Base-by-base conservation (phyloP, 2,329 filamentous ascomycete genomes). In the Paraphoma sp. region DNA sequence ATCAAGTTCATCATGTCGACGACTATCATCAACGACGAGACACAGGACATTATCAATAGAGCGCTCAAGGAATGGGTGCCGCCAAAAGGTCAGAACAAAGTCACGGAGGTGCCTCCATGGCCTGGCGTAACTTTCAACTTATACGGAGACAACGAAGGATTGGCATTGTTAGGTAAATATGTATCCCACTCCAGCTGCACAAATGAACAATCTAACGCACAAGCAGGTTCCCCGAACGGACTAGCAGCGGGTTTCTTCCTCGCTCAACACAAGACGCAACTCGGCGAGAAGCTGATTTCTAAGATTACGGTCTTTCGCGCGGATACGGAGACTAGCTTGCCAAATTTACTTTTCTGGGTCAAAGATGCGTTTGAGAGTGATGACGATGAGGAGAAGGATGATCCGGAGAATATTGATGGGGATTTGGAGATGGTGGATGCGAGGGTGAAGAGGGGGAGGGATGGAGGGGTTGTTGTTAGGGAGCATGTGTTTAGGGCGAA, bases 1-100 rank as follows among this genome's bases (percentile, higher is more conserved):
- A 50, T 63, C 6, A 62, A 63, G 41, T 63, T 60, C 2, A 49
- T 63, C 6, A 42, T 64, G 16, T 56, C 59, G 2, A 53, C 56
- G 1, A 51, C 55, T 14, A 50, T 62, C 6, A 43, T 59, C 30
- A 64, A 64, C 14, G 16, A 45, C 17, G 45, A 43, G 0, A 56
- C 56, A 6, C 42, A 46, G 4, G 49, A 53, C 5, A 30, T 59
- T 0, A 50, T 60, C 18, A 29, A 49, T n/a, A 28, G 17, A 2
- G 61, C 59, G 1, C 10, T 55, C 2, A 31, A 28, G 7, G 10
- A 3, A 10, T 36, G 33, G 33, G 33, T 36, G 2, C 33, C 33
- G 33, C 33, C 33, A 14, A 14, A 36, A 36, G 33, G 33, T 3
- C 33, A 36, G 3, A 14, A 36, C 2, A 10, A 14, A 10, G 10